These are phyloP conservation scores for Stereocaulon alpinum DNA, from an alignment of 495 filamentous ascomycete genomes.

Conservation along the genomic window DNA sequence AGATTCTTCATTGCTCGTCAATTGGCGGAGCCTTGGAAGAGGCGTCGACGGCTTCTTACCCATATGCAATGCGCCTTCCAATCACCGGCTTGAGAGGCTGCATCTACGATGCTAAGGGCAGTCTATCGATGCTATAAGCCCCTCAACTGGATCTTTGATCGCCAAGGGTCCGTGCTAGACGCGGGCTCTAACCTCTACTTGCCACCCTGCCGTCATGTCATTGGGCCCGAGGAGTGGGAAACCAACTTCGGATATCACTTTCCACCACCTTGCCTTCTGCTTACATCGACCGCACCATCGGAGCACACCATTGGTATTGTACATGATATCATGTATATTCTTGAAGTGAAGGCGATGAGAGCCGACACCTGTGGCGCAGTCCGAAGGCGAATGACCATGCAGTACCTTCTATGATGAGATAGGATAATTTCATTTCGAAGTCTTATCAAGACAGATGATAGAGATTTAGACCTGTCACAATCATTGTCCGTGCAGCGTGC, in stretches of 20 bases:
- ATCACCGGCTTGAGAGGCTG: neutral
- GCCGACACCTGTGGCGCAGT: too few relatives aligned
- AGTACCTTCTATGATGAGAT: neutral
- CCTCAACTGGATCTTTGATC: neutral
- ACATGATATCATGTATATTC: too few relatives aligned
- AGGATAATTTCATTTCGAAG: too few relatives aligned
- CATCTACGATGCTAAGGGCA: neutral
- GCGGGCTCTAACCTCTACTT: neutral
- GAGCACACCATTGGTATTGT: neutral
- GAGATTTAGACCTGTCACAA: neutral
- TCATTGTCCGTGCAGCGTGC: neutral
- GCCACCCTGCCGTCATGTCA: neutral
- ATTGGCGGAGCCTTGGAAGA: neutral
- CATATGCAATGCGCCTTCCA: neutral
- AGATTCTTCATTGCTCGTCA: neutral
- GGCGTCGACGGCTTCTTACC: neutral
- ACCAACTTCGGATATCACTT: too few relatives aligned
- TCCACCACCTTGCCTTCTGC: neutral
- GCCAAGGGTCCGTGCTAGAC: neutral
- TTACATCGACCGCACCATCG: neutral
- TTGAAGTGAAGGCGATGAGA: neutral
- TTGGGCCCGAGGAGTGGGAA: neutral
- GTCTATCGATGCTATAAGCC: neutral
- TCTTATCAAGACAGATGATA: neutral
- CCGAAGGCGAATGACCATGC: neutral